Base-by-base conservation (phyloP, 192 early-diverging fungal genomes). In the Polychytrium aggregatum region DNA sequence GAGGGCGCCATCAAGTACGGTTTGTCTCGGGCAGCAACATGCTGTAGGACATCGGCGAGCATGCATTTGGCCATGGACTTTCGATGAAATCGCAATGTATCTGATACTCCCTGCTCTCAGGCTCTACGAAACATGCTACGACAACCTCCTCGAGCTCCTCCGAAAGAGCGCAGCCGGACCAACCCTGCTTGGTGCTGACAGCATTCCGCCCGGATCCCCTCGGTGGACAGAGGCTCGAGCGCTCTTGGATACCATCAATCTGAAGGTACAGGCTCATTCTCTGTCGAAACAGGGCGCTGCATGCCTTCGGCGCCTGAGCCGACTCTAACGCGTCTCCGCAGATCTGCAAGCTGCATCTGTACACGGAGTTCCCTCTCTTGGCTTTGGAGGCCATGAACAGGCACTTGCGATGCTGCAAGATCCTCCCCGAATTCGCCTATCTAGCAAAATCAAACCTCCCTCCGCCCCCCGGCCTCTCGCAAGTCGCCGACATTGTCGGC, bases 321-420 rank as follows among this genome's bases (percentile, higher is more conserved):
- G 5, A 4, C 10, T 25, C 6, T 13, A 18, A 36, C 18, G 7
- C 36, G 18, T 22, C 14, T 14, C n/a, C 5, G 29, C 55, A 87
- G 79, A 85, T 91, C 16, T 87, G 84, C 45, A 79, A 82, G 52
- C 69, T 90, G 6, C 62, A 82, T 46, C 50, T 92, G 26, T 82
- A 82, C 46, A 40, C 80, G 14, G 78, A 89, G 52, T 53, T 65
- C 5, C 75, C 83, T 6, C 61, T 85, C 0, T 66, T 79, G 17
- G 83, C 87, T 0, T 44, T 86, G n/a, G 62, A 72, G 37, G 79
- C 84, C 48, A 58, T 87, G 13, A 74, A 88, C 29, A 68, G 67
- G 6, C 87, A 92, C 52, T 48, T 90, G 48, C 63, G 30, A 47
- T 71, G 42, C 73, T 87, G 48, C 68, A 74, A 44, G 52, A 65